phyloP scores from a whole-genome alignment of 2,329 filamentous ascomycete species.

The Juglanconis sp. region DNA sequence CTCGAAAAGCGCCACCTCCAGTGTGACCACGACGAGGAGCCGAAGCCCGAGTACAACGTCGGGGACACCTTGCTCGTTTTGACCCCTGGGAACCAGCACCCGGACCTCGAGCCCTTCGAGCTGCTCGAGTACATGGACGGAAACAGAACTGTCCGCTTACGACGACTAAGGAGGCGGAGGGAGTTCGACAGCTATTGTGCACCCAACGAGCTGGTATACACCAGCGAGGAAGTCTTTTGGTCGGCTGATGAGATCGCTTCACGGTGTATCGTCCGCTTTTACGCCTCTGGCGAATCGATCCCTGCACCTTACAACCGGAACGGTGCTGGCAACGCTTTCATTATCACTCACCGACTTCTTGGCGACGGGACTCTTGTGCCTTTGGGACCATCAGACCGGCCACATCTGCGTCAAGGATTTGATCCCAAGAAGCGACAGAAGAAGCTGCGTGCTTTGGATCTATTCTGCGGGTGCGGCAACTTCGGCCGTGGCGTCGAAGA shows the following conservation, averaged over 20 bases:
- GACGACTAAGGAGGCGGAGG: conserved; percentile 49
- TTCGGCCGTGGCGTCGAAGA: conserved; percentile 76
- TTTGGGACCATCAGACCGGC: neutral
- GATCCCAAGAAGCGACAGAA: conserved; percentile 36
- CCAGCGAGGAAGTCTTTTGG: conserved; percentile 40
- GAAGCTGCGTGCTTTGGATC: conserved; percentile 60
- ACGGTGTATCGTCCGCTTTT: conserved; percentile 59
- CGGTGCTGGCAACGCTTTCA: conserved; percentile 67
- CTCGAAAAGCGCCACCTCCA: conserved; percentile 51
- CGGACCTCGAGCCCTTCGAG: conserved; percentile 58
- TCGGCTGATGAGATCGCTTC: conserved; percentile 42
- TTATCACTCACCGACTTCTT: conserved; percentile 45
- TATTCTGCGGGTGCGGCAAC: conserved; percentile 77
- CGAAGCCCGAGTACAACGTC: conserved; percentile 31
- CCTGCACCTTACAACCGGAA: conserved; percentile 62
- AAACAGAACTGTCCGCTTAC: conserved; percentile 39
- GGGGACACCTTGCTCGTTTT: conserved; percentile 61
- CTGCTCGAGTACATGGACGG: conserved; percentile 38
- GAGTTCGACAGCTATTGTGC: conserved; percentile 35
- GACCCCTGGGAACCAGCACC: conserved; percentile 25
- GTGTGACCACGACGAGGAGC: conserved; percentile 42
- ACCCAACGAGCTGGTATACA: conserved; percentile 60
- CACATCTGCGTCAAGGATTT: conserved; percentile 47
- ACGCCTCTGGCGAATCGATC: conserved; percentile 42
- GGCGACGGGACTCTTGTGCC: conserved; percentile 19